Evolutionary conservation across 2,329 filamentous ascomycete genomes (phyloP).

Genomic region (Akanthomyces lecanii): DNA sequence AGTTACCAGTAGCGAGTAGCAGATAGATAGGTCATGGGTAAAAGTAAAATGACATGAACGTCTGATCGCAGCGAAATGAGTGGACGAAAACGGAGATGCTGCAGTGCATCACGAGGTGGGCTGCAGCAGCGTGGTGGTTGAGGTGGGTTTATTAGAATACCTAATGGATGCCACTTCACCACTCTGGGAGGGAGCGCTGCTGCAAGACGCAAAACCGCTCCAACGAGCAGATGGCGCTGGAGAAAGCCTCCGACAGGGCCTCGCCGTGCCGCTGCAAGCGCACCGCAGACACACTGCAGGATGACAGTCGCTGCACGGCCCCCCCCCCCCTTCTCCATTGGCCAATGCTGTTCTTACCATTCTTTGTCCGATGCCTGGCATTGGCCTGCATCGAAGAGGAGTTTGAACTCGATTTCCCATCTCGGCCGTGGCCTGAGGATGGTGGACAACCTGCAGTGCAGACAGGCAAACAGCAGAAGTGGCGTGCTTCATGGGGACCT

Average conservation of each 20-base stretch:
- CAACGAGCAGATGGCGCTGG: too few species aligned
- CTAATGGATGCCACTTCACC: too few species aligned
- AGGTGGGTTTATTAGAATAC: neutral
- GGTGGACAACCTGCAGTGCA: too few species aligned
- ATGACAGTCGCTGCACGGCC: neutral
- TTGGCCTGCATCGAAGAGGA: too few species aligned
- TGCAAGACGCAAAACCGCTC: too few species aligned
- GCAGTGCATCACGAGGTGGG: neutral
- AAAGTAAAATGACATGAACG: neutral
- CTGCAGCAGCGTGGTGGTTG: neutral
- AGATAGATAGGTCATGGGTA: neutral
- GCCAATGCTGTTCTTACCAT: too few species aligned
- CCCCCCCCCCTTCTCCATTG: neutral
- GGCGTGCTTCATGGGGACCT: too few species aligned
- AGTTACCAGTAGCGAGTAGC: neutral
- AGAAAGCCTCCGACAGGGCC: neutral
- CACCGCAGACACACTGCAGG: neutral
- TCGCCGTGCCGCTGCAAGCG: neutral
- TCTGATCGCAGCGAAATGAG: slow-evolving; percentile 1
- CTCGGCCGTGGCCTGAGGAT: too few species aligned
- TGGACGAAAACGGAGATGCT: neutral
- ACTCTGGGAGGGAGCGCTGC: too few species aligned
- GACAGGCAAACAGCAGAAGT: too few species aligned
- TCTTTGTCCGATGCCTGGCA: too few species aligned
- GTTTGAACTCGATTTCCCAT: too few species aligned